Base-by-base conservation (phyloP, 1,284 basidiomycete species). In the Trichosporon faecale region DNA sequence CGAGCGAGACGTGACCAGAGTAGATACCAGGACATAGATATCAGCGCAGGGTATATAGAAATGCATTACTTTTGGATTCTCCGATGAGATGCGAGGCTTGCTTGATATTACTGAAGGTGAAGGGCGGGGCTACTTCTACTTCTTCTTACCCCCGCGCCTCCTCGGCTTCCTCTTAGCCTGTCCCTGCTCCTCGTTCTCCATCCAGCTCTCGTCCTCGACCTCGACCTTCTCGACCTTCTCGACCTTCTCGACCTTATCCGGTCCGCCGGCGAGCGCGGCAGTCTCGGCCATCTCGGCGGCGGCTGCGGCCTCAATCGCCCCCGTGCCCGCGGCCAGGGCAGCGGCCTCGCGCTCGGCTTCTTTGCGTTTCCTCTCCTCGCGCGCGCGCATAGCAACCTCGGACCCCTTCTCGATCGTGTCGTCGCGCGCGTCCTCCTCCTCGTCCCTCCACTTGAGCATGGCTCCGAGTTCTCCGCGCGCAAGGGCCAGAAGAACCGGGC, bases 401-500 rank as follows among this genome's bases (percentile, higher is more conserved):
- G 77, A 78, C 1, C 78, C 72, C n/a, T 77, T 70, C 73, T 82
- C 80, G 69, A 81, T 82, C 8, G 72, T 70, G 40, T 77, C 68
- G 57, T 76, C 73, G 49, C 75, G 70, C 18, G 74, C 70, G 16
- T 75, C 75, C 18, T 77, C 73, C 5, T 71, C 73, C 9, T 71
- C 70, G 60, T 82, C 80, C 27, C 72, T 70, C 78, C 78, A 84
- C n/a, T 35, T 44, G 78, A 79, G 82, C 3, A 81, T 65, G 0
- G 75, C 65, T 3, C 74, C 71, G 37, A 83, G 66, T 69, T 86
- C 85, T 23, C 84, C 84, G 14, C 81, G 74, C 0, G 73, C 63
- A 3, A 79, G 66, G 35, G 83, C 83, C 2, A 82, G 74, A 12
- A 85, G 66, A 4, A 79, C 69, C 5, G 85, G 82, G 31, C 84